Percentiles rank a stretch among this genome's conserved stretches.
Conservation (phyloP, 179 eudicot genomes). For the Gypsophila paniculata region DNA sequence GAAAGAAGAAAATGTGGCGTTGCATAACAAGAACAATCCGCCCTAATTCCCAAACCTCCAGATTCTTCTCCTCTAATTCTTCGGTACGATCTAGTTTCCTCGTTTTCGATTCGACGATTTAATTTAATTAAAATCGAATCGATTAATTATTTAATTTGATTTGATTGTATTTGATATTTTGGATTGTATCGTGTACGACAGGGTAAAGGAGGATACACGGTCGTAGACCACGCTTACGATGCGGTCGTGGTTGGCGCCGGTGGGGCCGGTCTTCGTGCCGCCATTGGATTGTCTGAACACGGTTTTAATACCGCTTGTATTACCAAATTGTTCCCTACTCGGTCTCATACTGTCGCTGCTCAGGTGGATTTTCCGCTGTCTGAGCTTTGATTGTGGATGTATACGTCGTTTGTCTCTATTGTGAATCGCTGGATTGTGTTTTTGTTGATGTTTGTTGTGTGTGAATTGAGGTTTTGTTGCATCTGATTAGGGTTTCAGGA, state of each 20-base stretch:
- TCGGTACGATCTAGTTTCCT: too few relatives aligned
- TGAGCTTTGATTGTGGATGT: too few relatives aligned
- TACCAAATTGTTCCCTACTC: slow-evolving; percentile 96
- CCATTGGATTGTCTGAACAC: slow-evolving; percentile 94
- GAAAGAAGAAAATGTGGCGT: too few relatives aligned
- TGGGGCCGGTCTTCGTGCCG: slow-evolving; percentile 96
- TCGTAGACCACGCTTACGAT: slow-evolving; percentile 94
- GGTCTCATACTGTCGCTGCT: slow-evolving; percentile 99
- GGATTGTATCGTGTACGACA: slow-evolving; percentile 20
- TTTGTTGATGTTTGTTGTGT: too few relatives aligned
- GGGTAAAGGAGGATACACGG: slow-evolving; percentile 62
- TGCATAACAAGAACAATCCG: too few relatives aligned
- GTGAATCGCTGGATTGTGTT: too few relatives aligned
- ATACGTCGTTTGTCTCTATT: too few relatives aligned
- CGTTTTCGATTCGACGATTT: too few relatives aligned
- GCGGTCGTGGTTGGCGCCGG: slow-evolving; percentile 99
- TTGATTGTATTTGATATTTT: neutral
- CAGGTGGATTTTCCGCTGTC: slow-evolving; percentile 43
- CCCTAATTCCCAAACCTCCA: too few relatives aligned
- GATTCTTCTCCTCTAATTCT: too few relatives aligned
- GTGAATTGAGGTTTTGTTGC: too few relatives aligned
- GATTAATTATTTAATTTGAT: neutral
- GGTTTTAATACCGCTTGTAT: slow-evolving; percentile 98
- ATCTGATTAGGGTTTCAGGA: neutral
- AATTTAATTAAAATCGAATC: too few relatives aligned